Conservation (phyloP, 306 rosid genomes). For the Quercus ilex region DNA sequence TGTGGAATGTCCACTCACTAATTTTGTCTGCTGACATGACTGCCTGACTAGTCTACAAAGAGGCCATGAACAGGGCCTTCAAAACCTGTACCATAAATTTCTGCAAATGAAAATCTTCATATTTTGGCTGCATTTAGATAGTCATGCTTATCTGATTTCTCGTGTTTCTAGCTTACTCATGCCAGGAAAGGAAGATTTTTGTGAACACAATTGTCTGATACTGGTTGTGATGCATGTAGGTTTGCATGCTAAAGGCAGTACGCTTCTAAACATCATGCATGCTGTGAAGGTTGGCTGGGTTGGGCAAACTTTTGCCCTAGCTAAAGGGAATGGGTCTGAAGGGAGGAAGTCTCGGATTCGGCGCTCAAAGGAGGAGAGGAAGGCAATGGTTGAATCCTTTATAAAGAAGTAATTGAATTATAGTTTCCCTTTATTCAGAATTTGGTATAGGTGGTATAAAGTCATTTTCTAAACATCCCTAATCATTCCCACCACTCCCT, state of each 20-base stretch:
- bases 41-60: not conserved
- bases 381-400: slow-evolving; percentile 85
- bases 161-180: slow-evolving; percentile 1
- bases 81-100: not conserved
- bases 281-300: slow-evolving; percentile 70
- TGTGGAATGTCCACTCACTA: too few relatives aligned
- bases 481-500: not conserved
- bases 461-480: not conserved
- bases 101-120: not conserved
- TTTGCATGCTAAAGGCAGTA: slow-evolving; percentile 14
- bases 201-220: slow-evolving; percentile 13
- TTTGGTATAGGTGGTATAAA: not conserved
- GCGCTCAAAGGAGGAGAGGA: slow-evolving; percentile 85
- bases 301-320: slow-evolving; percentile 86
- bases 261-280: slow-evolving; percentile 52
- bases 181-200: not conserved
- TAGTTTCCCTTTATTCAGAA: slow-evolving; percentile 1
- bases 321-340: slow-evolving; percentile 73
- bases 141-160: not conserved
- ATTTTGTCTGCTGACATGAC: too few relatives aligned
- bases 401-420: slow-evolving; percentile 59
- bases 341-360: slow-evolving; percentile 79
- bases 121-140: not conserved
- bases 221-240: slow-evolving; percentile 28
- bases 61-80: not conserved